Evolutionary conservation across 352 stramenopile species (phyloP).

Genomic region (Pythium pectinolyticum): DNA sequence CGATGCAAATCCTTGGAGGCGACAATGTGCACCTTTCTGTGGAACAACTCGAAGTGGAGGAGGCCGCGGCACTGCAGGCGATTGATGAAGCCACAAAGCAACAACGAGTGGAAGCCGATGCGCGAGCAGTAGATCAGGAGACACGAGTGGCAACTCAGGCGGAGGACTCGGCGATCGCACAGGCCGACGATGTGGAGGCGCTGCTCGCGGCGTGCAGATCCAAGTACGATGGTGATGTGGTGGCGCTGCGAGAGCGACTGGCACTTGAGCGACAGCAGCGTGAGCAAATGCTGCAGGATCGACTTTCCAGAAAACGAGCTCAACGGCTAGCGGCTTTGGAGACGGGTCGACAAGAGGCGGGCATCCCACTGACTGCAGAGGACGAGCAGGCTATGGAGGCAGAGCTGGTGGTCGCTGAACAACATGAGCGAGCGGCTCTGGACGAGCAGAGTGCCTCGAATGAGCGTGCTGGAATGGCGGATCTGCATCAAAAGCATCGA

Average conservation of each 20-base stretch:
- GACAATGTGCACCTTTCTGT: not conserved
- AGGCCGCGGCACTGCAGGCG: not conserved
- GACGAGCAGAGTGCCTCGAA: not conserved
- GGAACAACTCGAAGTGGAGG: slow-evolving; percentile 16
- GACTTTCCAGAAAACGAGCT: slow-evolving; percentile 1
- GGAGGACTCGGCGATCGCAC: not conserved
- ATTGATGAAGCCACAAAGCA: not conserved
- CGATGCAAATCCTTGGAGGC: not conserved
- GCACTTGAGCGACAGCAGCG: slow-evolving; percentile 10
- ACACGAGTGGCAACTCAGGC: slow-evolving; percentile 5
- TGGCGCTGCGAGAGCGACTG: slow-evolving; percentile 4
- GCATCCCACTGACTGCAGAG: slow-evolving; percentile 5
- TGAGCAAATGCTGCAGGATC: slow-evolving; percentile 14
- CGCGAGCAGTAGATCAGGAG: slow-evolving; percentile 1
- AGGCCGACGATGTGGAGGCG: slow-evolving; percentile 16
- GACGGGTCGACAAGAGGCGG: not conserved
- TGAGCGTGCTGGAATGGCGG: slow-evolving; percentile 12
- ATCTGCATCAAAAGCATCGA: not conserved
- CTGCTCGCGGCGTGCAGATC: slow-evolving; percentile 2
- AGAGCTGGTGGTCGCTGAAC: slow-evolving; percentile 19
- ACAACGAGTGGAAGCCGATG: not conserved
- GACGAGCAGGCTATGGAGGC: slow-evolving; percentile 18
- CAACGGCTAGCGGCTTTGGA: slow-evolving; percentile 2
- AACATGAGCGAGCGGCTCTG: slow-evolving; percentile 19
- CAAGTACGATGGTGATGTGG: slow-evolving; percentile 7